Evolutionary conservation across 805 yeast genomes (phyloP).

Genomic region (Wickerhamiella australiensis): DNA sequence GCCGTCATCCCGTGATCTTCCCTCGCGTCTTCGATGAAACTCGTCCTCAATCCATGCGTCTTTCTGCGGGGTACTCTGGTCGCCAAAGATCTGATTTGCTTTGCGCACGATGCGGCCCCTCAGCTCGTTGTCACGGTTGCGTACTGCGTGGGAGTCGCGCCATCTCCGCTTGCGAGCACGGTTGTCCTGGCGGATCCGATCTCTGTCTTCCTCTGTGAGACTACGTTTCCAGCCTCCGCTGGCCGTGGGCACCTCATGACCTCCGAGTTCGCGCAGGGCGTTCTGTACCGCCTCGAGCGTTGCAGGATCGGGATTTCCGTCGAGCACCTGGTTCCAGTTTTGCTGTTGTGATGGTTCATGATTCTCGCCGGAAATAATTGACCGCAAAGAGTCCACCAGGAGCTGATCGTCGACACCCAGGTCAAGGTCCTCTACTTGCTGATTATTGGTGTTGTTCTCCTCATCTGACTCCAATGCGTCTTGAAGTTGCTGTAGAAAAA

Average conservation of each 20-base stretch:
- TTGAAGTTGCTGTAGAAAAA: constrained; percentile 14
- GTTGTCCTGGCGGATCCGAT: constrained; percentile 52
- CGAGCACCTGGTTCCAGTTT: constrained; percentile 6
- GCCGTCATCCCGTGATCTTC: constrained; percentile 37
- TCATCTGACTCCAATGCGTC: constrained; percentile 14
- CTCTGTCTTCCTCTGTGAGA: constrained; percentile 33
- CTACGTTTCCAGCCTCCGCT: neutral
- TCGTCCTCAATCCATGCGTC: constrained; percentile 64
- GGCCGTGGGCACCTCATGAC: constrained; percentile 7
- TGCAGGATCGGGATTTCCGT: constrained; percentile 21
- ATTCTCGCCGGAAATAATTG: constrained; percentile 13
- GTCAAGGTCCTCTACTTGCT: constrained; percentile 6
- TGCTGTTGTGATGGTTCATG: constrained; percentile 2
- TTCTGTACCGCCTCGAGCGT: constrained; percentile 24
- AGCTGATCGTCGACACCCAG: constrained; percentile 15
- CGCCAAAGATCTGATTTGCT: constrained; percentile 58
- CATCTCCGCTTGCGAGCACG: constrained; percentile 70
- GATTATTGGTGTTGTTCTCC: neutral
- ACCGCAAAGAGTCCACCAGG: constrained; percentile 12
- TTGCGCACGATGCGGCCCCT: constrained; percentile 64
- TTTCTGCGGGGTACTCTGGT: constrained; percentile 41
- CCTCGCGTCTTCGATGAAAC: constrained; percentile 51
- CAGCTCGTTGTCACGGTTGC: constrained; percentile 81
- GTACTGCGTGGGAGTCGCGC: constrained; percentile 66
- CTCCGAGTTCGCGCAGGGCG: constrained; percentile 19